Conservation (phyloP, 805 yeast genomes). For the Saccharomycopsis fodiens region DNA sequence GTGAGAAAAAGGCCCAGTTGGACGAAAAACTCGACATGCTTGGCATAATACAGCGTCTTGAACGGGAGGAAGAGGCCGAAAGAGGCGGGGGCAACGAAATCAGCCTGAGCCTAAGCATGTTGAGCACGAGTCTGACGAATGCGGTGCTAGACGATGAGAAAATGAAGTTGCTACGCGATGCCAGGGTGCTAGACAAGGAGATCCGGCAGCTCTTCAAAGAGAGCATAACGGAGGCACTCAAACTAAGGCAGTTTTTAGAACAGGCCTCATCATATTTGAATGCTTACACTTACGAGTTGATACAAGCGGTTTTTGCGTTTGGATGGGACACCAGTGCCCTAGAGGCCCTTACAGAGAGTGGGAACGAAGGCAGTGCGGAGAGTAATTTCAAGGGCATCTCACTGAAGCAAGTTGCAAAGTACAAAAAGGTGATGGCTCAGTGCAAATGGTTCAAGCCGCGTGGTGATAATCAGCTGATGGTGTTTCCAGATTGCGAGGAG, state of each 20-base stretch:
- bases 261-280: conserved; percentile 9
- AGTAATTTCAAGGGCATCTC: not conserved
- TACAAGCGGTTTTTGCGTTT: conserved; percentile 7
- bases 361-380: not conserved
- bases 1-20: conserved; percentile 19
- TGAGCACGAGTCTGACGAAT: not conserved
- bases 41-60: not conserved
- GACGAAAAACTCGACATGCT: not conserved
- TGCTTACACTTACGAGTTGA: conserved; percentile 7
- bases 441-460: conserved; percentile 6
- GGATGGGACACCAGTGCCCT: not conserved
- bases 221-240: conserved; percentile 10
- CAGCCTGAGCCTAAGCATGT: not conserved
- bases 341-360: not conserved
- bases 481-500: conserved; percentile 5
- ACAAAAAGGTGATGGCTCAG: not conserved
- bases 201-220: conserved; percentile 7
- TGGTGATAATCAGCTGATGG: not conserved
- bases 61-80: not conserved
- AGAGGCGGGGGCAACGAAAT: not conserved
- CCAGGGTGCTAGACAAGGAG: conserved; percentile 3
- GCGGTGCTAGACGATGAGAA: not conserved
- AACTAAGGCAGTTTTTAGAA: conserved; percentile 7
- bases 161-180: not conserved
- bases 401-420: not conserved